Percentiles rank a stretch among this genome's conserved stretches.
Evolutionary conservation across 129 eudicot genomes (phyloP).

Genomic region (Oenanthe sinensis): DNA sequence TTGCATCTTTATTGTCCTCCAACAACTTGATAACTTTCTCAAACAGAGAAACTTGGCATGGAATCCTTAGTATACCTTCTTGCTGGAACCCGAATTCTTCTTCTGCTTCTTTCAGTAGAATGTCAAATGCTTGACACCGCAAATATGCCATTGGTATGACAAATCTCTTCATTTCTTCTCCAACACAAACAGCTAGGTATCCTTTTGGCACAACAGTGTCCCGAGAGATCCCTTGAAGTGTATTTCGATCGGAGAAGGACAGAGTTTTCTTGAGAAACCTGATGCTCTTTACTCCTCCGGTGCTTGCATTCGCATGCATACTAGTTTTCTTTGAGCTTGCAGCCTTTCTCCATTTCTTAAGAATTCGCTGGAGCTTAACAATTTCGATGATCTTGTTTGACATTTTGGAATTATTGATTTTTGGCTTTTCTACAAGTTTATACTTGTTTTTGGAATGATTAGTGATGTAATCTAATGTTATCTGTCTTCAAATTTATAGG

Average conservation of each 20-base stretch:
- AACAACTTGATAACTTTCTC: conserved; percentile 47
- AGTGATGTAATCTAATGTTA: conserved; percentile 3
- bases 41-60: conserved; percentile 63
- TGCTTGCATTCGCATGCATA: background rate
- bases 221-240: conserved; percentile 4
- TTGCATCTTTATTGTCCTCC: conserved; percentile 12
- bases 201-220: conserved; percentile 54
- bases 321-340: conserved; percentile 26
- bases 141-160: conserved; percentile 75
- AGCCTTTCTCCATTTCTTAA: conserved; percentile 82
- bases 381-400: conserved; percentile 86
- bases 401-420: conserved; percentile 31
- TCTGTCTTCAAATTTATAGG: conserved; percentile 8
- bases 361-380: conserved; percentile 86
- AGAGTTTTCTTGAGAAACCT: conserved; percentile 89
- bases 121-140: conserved; percentile 61
- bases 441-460: conserved; percentile 4
- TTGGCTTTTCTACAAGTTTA: background rate
- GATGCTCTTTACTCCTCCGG: conserved; percentile 29
- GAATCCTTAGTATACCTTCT: conserved; percentile 79
- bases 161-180: conserved; percentile 53
- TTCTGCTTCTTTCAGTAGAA: conserved; percentile 70
- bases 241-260: conserved; percentile 49
- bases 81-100: conserved; percentile 96
- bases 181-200: conserved; percentile 71